Conservation (phyloP, 345 rosid species). For the Syzygium aromaticum region DNA sequence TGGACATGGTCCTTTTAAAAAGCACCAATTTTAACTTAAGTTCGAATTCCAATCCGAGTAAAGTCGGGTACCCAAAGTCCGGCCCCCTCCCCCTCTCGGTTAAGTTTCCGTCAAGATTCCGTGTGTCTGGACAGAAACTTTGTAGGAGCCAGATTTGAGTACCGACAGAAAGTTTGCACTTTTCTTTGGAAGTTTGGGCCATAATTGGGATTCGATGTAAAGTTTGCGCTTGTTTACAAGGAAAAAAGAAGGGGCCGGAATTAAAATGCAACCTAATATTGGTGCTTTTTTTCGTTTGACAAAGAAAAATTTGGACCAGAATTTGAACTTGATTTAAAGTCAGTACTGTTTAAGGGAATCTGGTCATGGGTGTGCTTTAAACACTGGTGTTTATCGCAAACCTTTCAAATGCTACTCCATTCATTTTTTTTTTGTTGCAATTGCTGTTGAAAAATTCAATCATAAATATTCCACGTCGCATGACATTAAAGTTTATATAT, state of each 20-base stretch:
- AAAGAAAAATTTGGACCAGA: too few relatives aligned
- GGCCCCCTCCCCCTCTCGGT: too few relatives aligned
- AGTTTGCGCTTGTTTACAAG: too few relatives aligned
- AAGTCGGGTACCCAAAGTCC: not conserved
- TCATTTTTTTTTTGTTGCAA: too few relatives aligned
- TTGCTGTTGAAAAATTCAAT: too few relatives aligned
- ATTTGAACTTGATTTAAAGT: too few relatives aligned
- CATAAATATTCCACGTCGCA: not conserved
- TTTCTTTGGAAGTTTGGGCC: not conserved
- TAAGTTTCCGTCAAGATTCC: not conserved
- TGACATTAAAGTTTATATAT: not conserved
- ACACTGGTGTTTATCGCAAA: not conserved
- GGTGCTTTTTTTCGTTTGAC: too few relatives aligned
- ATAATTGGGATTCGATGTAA: too few relatives aligned
- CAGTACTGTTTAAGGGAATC: not conserved
- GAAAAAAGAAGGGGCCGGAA: too few relatives aligned
- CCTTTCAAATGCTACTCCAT: not conserved
- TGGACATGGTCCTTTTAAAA: not conserved
- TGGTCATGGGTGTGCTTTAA: not conserved
- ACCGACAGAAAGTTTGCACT: rapidly evolving
- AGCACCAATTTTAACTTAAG: too few relatives aligned
- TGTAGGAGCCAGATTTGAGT: not conserved
- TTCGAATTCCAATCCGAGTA: too few relatives aligned
- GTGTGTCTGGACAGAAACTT: not conserved
- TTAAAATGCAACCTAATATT: too few relatives aligned